These are phyloP conservation scores for Populus davidiana DNA, from an alignment of 345 rosid genomes.

Conservation along the genomic window DNA sequence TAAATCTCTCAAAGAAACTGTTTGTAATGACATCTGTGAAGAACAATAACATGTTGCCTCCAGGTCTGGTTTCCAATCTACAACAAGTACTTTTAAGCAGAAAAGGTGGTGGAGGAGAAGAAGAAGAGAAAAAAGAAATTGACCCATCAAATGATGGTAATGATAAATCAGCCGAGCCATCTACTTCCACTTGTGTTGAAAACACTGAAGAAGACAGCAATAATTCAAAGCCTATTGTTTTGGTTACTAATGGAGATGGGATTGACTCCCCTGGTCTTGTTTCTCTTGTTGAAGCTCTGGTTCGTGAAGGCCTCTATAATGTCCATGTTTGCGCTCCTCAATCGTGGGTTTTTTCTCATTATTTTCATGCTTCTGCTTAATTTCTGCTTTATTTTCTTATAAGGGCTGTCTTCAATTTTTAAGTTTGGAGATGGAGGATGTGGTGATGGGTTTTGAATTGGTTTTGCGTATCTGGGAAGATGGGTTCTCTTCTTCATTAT, in stretches of 20 bases:
- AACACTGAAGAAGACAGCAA: slow-evolving; percentile 23
- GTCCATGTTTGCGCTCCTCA: slow-evolving; percentile 94
- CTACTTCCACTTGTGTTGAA: slow-evolving; percentile 50
- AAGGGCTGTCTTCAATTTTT: not conserved
- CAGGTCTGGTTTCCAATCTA: slow-evolving; percentile 77
- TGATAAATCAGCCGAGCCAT: slow-evolving; percentile 42
- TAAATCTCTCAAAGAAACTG: not conserved
- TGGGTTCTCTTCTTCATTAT: not conserved
- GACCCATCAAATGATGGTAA: slow-evolving; percentile 8
- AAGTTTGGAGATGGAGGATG: not conserved
- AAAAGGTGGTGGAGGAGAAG: slow-evolving; percentile 31
- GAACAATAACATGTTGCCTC: slow-evolving; percentile 55
- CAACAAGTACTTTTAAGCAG: slow-evolving; percentile 70
- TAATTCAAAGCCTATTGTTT: slow-evolving; percentile 66
- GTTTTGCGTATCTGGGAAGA: not conserved
- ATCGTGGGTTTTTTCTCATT: slow-evolving; percentile 50
- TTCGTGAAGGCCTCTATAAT: slow-evolving; percentile 62
- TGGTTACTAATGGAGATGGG: slow-evolving; percentile 87
- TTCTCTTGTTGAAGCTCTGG: slow-evolving; percentile 85
- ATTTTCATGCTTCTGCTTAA: not conserved
- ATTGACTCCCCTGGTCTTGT: slow-evolving; percentile 89
- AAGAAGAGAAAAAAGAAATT: not conserved
- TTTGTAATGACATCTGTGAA: slow-evolving; percentile 44
- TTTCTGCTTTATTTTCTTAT: not conserved
- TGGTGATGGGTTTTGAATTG: not conserved